Evolutionary conservation across 331 rosid species (phyloP), one percentile per base, ranked within the genome.

Genomic region (Saraca asoca): DNA sequence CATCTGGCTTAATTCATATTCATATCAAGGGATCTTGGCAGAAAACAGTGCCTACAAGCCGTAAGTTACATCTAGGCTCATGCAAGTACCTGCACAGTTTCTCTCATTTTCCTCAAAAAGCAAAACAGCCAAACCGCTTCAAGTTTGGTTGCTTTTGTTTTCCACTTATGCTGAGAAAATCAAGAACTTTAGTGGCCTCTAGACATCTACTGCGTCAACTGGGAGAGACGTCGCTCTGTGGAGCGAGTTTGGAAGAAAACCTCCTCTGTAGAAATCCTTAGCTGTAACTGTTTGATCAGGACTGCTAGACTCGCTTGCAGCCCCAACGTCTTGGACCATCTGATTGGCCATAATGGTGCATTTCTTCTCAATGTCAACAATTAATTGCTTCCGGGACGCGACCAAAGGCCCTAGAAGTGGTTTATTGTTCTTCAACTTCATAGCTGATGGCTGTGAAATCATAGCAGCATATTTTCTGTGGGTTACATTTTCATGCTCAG

Each of bases 221-320:
- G 99, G 99, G 63, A 95, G 96, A 44, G 99, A 95, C 51, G 93
- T 88, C 14, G 99, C 99, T 69, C 99, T 77, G 48, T 85, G 89
- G 65, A 95, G 96, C 7, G 91, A 72, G 60, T 78, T 78, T 7
- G 96, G 95, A 76, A 88, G 85, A 70, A 83, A 78, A 38, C 67
- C 64, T 75, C 92, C 87, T 5, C 53, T 3, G 37, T 80, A 86
- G 81, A 86, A 94, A 78, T 83, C 88, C 75, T 77, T 86, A 70
- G 87, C 85, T 9, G 92, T 73, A 56, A 79, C 0, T 53, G 67
- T 65, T 72, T 59, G 77, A 51, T 81, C 85, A 2, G 91, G 87
- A 75, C 80, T 79, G 59, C 45, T 62, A 46, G 80, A 57, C 41
- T 43, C 79, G 3, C 67, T 57, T 3, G 61, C 58, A 58, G 39